Conservation (phyloP, 129 eudicot species). For the Logfia minima region DNA sequence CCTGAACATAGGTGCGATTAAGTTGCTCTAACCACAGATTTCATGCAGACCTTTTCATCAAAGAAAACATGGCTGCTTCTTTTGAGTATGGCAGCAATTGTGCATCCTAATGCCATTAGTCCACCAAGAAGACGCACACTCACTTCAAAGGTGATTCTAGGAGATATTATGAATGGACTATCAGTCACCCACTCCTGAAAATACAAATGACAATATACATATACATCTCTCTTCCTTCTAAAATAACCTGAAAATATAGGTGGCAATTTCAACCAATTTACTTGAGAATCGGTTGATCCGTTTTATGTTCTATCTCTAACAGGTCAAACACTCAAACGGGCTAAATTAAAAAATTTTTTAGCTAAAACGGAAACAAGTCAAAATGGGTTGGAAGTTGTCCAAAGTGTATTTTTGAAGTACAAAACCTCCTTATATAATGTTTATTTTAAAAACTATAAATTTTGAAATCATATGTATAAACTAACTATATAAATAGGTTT, state of each 20-base stretch:
- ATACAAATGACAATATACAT: conserved; percentile 6
- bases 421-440: too few relatives aligned
- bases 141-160: conserved; percentile 96
- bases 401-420: background rate
- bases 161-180: conserved; percentile 95
- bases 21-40: conserved; percentile 95
- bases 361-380: background rate
- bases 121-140: conserved; percentile 98
- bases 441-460: background rate
- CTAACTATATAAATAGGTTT: background rate
- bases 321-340: background rate
- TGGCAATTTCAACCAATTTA: background rate
- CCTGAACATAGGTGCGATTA: conserved; percentile 88
- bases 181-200: conserved; percentile 98
- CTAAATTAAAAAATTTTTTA: background rate
- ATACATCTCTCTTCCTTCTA: background rate
- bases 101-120: conserved; percentile 93
- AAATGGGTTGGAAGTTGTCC: background rate
- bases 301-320: background rate
- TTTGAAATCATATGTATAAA: too few relatives aligned
- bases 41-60: conserved; percentile 79
- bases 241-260: background rate
- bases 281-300: background rate
- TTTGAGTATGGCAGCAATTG: conserved; percentile 91
- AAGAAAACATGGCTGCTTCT: conserved; percentile 85